These are phyloP conservation scores for Neospora caninum DNA, from an alignment of 169 alveolate genomes.

Conservation along the genomic window DNA sequence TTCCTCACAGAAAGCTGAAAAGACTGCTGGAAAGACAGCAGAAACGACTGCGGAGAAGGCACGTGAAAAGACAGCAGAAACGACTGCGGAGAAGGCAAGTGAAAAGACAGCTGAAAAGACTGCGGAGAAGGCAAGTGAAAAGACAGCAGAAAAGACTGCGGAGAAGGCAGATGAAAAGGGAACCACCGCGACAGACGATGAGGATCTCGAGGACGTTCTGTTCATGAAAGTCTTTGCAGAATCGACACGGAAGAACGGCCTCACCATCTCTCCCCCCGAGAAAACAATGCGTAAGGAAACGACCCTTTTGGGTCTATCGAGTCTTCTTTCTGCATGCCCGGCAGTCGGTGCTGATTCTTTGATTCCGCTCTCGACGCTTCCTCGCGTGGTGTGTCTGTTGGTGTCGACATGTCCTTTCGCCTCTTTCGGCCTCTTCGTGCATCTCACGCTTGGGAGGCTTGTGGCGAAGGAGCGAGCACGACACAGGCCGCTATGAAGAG, in stretches of 20 bases:
- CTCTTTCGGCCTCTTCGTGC: not conserved
- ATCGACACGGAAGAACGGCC: not conserved
- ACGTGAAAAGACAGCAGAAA: too few relatives aligned
- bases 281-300: not conserved
- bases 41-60: too few relatives aligned
- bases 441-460: not conserved
- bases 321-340: too few relatives aligned
- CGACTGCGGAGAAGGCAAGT: too few relatives aligned
- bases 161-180: not conserved
- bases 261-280: not conserved
- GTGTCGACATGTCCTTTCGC: not conserved
- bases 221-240: not conserved
- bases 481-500: too few relatives aligned
- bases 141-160: not conserved
- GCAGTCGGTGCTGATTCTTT: not conserved
- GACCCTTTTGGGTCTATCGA: too few relatives aligned
- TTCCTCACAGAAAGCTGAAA: too few relatives aligned
- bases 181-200: not conserved
- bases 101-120: too few relatives aligned
- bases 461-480: too few relatives aligned
- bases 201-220: not conserved
- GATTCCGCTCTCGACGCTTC: not conserved
- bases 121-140: too few relatives aligned
- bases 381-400: not conserved
- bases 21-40: too few relatives aligned